Conservation (phyloP, 2,329 filamentous ascomycete genomes). For the Xylaria sp. region DNA sequence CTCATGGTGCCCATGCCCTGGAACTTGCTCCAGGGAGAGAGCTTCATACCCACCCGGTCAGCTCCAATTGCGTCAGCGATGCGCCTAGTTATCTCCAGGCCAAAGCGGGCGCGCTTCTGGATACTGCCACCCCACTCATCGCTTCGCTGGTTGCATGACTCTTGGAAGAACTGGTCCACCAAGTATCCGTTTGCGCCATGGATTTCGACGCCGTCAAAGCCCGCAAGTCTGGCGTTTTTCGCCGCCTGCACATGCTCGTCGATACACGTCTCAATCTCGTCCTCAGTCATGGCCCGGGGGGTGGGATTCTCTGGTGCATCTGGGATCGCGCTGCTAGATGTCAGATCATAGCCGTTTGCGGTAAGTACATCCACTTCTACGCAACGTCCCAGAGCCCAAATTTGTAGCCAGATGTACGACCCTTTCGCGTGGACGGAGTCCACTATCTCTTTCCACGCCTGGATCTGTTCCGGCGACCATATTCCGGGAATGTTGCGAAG, state of each 20-base stretch:
- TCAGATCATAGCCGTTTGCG: constrained; percentile 19
- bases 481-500: constrained; percentile 48
- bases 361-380: constrained; percentile 30
- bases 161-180: constrained; percentile 49
- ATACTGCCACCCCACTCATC: constrained; percentile 27
- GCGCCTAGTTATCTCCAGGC: constrained; percentile 44
- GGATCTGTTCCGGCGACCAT: constrained; percentile 46
- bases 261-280: constrained; percentile 62
- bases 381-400: constrained; percentile 54
- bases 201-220: constrained; percentile 54
- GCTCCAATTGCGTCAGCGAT: constrained; percentile 41
- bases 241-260: constrained; percentile 50
- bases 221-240: constrained; percentile 53
- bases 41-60: constrained; percentile 49
- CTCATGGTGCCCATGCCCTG: constrained; percentile 56
- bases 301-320: constrained; percentile 23
- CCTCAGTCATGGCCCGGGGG: constrained; percentile 57
- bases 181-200: constrained; percentile 50
- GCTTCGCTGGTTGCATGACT: constrained; percentile 21
- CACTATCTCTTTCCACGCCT: constrained; percentile 52
- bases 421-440: constrained; percentile 56
- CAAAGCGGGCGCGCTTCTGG: constrained; percentile 34
- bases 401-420: constrained; percentile 51
- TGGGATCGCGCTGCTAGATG: constrained; percentile 31
- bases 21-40: constrained; percentile 57